Evolutionary conservation across 2,329 filamentous ascomycete species (phyloP).

Genomic region (Arthrobotrys sinensis): DNA sequence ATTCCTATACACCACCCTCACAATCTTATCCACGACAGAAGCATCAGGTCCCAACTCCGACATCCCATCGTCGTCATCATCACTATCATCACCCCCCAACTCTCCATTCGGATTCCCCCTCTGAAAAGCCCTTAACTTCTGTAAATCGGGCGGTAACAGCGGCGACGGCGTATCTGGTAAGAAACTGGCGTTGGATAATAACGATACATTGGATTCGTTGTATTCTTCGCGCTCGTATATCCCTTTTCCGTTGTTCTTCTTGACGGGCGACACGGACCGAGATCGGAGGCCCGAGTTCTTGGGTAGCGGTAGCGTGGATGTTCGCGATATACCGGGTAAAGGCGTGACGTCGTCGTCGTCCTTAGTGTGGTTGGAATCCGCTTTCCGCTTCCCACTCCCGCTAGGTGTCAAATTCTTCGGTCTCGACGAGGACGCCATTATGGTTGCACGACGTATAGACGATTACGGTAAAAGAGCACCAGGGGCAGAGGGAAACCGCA

Average conservation of each 20-base stretch:
- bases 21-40: slow-evolving; percentile 40
- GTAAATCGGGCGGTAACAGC: slow-evolving; percentile 49
- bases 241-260: slow-evolving; percentile 22
- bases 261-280: slow-evolving; percentile 48
- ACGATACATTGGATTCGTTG: slow-evolving; percentile 41
- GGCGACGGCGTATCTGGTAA: slow-evolving; percentile 56
- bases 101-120: slow-evolving; percentile 37
- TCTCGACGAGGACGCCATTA: slow-evolving; percentile 56
- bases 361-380: neutral
- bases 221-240: slow-evolving; percentile 53
- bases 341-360: slow-evolving; percentile 15
- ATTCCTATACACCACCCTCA: slow-evolving; percentile 33
- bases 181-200: slow-evolving; percentile 57
- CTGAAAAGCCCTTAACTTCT: slow-evolving; percentile 40
- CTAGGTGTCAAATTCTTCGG: slow-evolving; percentile 36
- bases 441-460: slow-evolving; percentile 14
- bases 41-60: slow-evolving; percentile 47
- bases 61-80: slow-evolving; percentile 38
- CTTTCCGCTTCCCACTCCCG: slow-evolving; percentile 30
- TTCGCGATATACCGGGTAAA: slow-evolving; percentile 31
- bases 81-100: slow-evolving; percentile 27
- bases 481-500: slow-evolving; percentile 1
- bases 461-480: slow-evolving; percentile 16
- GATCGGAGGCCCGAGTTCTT: slow-evolving; percentile 49
- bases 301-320: slow-evolving; percentile 45